These are phyloP conservation scores for Ustilago tritici DNA, from an alignment of 1,284 basidiomycete genomes.

Conservation along the genomic window DNA sequence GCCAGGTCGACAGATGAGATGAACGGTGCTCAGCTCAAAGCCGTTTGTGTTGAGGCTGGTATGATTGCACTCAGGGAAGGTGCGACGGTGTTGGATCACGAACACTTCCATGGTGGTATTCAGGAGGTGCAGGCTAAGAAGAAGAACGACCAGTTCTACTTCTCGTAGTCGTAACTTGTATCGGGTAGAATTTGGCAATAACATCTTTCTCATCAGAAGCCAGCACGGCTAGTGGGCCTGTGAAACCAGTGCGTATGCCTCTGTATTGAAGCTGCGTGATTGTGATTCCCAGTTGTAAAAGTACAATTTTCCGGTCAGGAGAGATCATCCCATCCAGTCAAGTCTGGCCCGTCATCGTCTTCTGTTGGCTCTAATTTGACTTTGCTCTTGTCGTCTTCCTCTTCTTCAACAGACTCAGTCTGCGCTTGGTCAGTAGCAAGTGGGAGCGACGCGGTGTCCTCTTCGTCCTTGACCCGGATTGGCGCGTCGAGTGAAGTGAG, in stretches of 20 bases:
- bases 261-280: neutral
- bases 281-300: neutral
- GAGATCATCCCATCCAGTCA: conserved; percentile 50
- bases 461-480: conserved; percentile 19
- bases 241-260: neutral
- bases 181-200: neutral
- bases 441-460: neutral
- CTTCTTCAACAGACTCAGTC: neutral
- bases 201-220: neutral
- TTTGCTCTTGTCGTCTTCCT: conserved; percentile 8
- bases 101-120: conserved; percentile 69
- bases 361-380: conserved; percentile 20
- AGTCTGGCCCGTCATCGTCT: conserved; percentile 14
- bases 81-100: conserved; percentile 74
- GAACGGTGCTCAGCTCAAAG: conserved; percentile 76
- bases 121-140: conserved; percentile 70
- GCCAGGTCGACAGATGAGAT: conserved; percentile 82
- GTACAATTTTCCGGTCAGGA: conserved; percentile 8
- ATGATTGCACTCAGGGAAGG: conserved; percentile 98
- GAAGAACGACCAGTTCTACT: conserved; percentile 69
- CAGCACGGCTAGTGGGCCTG: neutral
- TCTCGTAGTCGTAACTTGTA: conserved; percentile 29
- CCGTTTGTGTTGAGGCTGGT: conserved; percentile 87
- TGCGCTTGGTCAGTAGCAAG: neutral
- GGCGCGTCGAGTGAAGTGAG: neutral